Evolutionary conservation across 345 rosid species (phyloP).

Genomic region (Ceriops decandra): DNA sequence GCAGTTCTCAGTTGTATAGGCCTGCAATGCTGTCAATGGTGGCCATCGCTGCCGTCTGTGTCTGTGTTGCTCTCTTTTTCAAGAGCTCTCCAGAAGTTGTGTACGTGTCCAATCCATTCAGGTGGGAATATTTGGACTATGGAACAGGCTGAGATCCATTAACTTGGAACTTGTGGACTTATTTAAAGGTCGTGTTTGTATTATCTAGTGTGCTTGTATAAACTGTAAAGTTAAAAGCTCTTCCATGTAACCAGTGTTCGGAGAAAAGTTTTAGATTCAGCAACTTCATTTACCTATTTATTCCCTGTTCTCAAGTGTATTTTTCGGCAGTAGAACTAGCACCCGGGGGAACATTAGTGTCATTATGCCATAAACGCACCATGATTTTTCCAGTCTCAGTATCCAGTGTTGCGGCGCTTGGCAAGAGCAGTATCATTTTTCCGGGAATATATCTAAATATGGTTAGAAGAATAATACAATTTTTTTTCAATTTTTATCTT

Average conservation of each 20-base stretch:
- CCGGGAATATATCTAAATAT: too few relatives aligned
- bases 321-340: neutral
- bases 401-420: too few relatives aligned
- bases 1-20: constrained; percentile 68
- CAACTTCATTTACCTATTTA: constrained; percentile 22
- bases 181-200: constrained; percentile 26
- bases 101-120: constrained; percentile 86
- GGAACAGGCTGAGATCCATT: constrained; percentile 61
- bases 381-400: too few relatives aligned
- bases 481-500: too few relatives aligned
- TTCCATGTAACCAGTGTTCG: constrained; percentile 30
- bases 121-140: constrained; percentile 89
- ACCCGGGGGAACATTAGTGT: neutral
- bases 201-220: constrained; percentile 22
- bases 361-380: neutral
- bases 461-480: too few relatives aligned
- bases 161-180: constrained; percentile 12
- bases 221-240: constrained; percentile 36
- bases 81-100: constrained; percentile 95
- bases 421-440: too few relatives aligned
- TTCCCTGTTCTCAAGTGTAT: constrained; percentile 7
- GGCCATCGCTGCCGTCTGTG: constrained; percentile 94
- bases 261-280: constrained; percentile 23
- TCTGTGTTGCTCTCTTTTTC: constrained; percentile 92
- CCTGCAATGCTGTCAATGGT: constrained; percentile 99